Evolutionary conservation across 2,329 filamentous ascomycete genomes (phyloP), one percentile per base, ranked within the genome.

Genomic region (Cladorrhinum sp.): DNA sequence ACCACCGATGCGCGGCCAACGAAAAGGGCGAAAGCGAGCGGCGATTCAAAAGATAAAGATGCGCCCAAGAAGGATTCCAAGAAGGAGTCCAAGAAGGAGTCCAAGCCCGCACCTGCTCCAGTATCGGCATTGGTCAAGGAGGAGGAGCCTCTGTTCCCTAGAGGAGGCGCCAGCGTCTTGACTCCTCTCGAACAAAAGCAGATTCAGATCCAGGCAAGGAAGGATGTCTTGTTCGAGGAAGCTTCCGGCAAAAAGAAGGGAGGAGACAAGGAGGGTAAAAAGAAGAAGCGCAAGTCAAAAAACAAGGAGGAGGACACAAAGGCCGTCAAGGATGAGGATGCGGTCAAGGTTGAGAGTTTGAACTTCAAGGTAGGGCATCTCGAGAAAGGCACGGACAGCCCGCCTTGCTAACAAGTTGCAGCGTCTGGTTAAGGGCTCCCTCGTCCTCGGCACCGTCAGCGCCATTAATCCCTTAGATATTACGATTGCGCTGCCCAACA

Each of bases 171-270:
- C 57, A 96, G 91, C 72, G 82, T 96, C 57, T 79, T 99, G 72
- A 97, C 95, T 1, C 93, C 95, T 20, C 80, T 99, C 56, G 95
- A 99, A 74, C 90, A 96, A 73, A 97, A 96, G 78, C 92, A 98
- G 76, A 98, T 99, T 65, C 89, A 95, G 70, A 88, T 96, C 61
- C 90, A 98, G 75, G 95, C 95, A 51, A 95, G 90, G 72, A 88
- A 89, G 69, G 95, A 99, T 79, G 95, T 93, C 46, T 79, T 96
- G 42, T 95, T 94, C 72, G 95, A 98, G 75, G 88, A 96, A 69
- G 83, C 84, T 53, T 76, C 77, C 49, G 72, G 75, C 26, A 80
- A 82, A 63, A 79, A 78, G 58, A 65, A 69, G 48, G 54, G 54
- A 49, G 54, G 39, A 26, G 73, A 75, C 10, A 76, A 76, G 68